Conservation (phyloP, 2,329 filamentous ascomycete species). For the Periglandula ipomoeae region DNA sequence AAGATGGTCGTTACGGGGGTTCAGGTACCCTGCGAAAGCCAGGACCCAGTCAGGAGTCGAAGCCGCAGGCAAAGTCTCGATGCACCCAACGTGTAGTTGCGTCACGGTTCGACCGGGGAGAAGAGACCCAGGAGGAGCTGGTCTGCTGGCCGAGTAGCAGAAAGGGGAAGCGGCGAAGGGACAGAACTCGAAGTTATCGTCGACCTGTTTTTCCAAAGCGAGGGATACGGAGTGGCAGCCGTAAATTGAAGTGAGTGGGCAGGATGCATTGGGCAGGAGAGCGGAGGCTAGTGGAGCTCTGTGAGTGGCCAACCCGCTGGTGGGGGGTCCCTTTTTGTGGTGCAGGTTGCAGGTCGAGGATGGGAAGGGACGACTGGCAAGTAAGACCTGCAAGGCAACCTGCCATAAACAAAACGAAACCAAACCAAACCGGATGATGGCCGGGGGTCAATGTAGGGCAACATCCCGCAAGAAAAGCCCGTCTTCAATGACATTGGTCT, state of each 20-base stretch:
- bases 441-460: too few species aligned
- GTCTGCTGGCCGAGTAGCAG: background rate
- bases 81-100: background rate
- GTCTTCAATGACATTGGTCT: too few species aligned
- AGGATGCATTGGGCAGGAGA: background rate
- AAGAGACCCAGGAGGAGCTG: background rate
- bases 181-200: slow-evolving; percentile 6
- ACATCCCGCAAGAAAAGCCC: too few species aligned
- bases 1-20: slow-evolving; percentile 5
- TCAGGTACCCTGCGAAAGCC: background rate
- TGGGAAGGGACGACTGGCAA: background rate
- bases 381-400: background rate
- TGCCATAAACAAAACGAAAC: background rate
- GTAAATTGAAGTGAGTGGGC: slow-evolving; percentile 4
- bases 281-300: slow-evolving; percentile 9
- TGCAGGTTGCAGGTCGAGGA: background rate
- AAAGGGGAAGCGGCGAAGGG: background rate
- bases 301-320: slow-evolving; percentile 6
- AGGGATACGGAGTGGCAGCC: slow-evolving; percentile 2
- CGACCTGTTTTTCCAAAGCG: slow-evolving; percentile 5
- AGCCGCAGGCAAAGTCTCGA: background rate
- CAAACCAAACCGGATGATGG: too few species aligned
- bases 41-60: background rate
- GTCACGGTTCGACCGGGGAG: background rate
- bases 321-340: background rate